phyloP scores from a whole-genome alignment of 495 filamentous ascomycete species.

The Copromyces sp. region DNA sequence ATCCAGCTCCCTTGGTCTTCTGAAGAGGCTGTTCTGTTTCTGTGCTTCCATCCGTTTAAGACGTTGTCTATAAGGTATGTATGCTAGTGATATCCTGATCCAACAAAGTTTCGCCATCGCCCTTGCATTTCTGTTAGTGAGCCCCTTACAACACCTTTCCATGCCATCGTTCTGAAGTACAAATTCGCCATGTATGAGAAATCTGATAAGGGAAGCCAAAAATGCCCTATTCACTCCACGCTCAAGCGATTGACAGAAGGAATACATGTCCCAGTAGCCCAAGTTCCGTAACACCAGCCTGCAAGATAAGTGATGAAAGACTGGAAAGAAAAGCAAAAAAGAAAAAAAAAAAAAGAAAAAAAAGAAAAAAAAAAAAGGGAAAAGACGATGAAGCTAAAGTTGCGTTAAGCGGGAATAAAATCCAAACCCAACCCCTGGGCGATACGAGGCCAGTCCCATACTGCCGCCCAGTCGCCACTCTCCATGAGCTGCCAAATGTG shows the following conservation, averaged over 20 bases:
- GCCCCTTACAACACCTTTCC: background rate
- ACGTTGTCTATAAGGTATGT: background rate
- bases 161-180: background rate
- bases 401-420: slow-evolving; percentile 48
- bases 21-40: background rate
- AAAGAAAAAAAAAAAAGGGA: background rate
- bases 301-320: background rate
- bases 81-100: background rate
- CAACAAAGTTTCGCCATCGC: background rate
- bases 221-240: background rate
- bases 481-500: slow-evolving; percentile 80
- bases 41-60: background rate
- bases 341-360: no score
- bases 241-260: background rate
- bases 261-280: background rate
- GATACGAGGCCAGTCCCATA: slow-evolving; percentile 87
- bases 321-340: background rate
- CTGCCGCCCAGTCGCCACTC: slow-evolving; percentile 54
- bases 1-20: background rate
- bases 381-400: background rate
- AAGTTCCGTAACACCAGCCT: background rate
- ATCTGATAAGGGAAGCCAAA: background rate
- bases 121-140: background rate
- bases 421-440: slow-evolving; percentile 68
- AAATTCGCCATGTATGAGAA: background rate